These are phyloP conservation scores for Ustilago shanxiensis DNA, from an alignment of 1,284 basidiomycete genomes.

Conservation along the genomic window DNA sequence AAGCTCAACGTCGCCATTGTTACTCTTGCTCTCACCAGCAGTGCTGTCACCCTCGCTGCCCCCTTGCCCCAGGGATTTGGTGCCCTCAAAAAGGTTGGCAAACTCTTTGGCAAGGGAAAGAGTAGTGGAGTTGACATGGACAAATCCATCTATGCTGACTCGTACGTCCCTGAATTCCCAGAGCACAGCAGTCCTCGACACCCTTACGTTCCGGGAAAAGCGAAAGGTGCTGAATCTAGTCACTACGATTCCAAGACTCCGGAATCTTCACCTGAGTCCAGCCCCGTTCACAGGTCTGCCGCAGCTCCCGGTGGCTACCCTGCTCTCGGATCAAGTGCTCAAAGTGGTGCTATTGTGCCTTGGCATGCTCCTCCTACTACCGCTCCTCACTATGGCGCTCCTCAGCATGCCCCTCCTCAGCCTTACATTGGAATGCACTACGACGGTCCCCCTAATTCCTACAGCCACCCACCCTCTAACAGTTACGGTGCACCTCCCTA, in stretches of 20 bases:
- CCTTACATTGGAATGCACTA: background rate
- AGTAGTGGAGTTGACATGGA: background rate
- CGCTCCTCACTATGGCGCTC: no score
- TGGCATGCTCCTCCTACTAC: background rate
- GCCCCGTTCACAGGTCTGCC: background rate
- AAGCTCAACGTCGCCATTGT: conserved; percentile 26
- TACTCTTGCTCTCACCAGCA: conserved; percentile 19
- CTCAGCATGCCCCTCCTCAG: background rate
- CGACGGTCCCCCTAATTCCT: background rate
- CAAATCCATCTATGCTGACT: background rate
- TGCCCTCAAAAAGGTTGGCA: background rate
- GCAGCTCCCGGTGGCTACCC: background rate
- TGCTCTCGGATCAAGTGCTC: background rate
- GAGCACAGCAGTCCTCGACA: background rate
- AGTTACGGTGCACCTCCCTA: background rate
- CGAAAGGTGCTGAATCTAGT: background rate
- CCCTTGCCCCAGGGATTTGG: background rate
- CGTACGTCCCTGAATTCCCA: background rate
- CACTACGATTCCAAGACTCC: background rate
- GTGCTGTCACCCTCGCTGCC: conserved; percentile 7
- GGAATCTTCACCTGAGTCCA: background rate
- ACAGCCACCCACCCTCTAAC: background rate
- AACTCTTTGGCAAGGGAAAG: background rate
- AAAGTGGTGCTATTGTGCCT: conserved; percentile 6
- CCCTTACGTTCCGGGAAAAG: background rate